Percentiles rank a stretch among this genome's conserved stretches.
phyloP scores from a whole-genome alignment of 768 basidiomycete species.

The Cystobasidium onofrii region DNA sequence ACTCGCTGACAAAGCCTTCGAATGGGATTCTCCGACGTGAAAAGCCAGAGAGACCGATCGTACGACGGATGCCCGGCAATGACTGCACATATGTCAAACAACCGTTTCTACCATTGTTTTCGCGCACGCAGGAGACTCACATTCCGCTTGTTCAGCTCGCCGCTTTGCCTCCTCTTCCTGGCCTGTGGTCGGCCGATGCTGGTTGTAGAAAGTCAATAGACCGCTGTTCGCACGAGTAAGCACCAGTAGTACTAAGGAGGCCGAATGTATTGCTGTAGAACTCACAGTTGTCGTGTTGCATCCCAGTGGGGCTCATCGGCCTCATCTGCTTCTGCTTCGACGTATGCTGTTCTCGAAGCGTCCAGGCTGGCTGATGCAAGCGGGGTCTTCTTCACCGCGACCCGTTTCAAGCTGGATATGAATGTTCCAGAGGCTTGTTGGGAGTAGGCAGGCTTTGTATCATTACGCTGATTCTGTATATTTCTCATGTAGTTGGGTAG shows the following conservation, averaged over 20 bases:
- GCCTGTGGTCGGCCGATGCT: slow-evolving; percentile 37
- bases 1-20: slow-evolving; percentile 71
- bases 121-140: background rate
- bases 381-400: background rate
- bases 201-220: background rate
- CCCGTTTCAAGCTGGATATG: background rate
- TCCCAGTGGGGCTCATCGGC: background rate
- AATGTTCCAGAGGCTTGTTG: background rate
- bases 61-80: slow-evolving; percentile 80
- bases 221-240: background rate
- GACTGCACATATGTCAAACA: too few species aligned
- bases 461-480: background rate
- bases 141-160: slow-evolving; percentile 69
- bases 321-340: background rate
- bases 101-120: too few species aligned
- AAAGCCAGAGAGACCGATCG: slow-evolving; percentile 81
- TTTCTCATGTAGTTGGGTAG: slow-evolving; percentile 48
- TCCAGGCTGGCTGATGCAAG: background rate
- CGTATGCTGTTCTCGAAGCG: background rate
- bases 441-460: background rate
- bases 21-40: slow-evolving; percentile 66
- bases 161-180: slow-evolving; percentile 60
- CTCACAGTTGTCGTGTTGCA: background rate
- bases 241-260: too few species aligned
- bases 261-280: too few species aligned